Percentiles rank a stretch among this genome's conserved stretches.
These are phyloP conservation scores for Madurella mycetomatis DNA, from an alignment of 2,329 filamentous ascomycete genomes.

Conservation along the genomic window DNA sequence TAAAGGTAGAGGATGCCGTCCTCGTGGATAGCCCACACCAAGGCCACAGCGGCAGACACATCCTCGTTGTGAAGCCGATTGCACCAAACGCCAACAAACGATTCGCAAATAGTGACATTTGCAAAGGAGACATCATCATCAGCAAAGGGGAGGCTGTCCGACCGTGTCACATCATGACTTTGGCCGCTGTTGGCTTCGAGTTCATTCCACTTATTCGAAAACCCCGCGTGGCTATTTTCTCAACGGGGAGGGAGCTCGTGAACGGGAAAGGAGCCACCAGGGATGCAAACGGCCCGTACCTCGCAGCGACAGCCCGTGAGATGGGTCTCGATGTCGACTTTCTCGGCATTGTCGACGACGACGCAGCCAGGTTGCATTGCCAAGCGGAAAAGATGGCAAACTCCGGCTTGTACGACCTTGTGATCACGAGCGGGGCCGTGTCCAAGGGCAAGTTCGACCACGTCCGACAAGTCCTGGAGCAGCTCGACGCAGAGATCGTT, in stretches of 20 bases:
- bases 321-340: neutral
- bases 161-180: conserved; percentile 4
- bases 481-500: conserved; percentile 21
- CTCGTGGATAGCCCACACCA: neutral
- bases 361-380: neutral
- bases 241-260: conserved; percentile 1
- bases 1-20: conserved; percentile 10
- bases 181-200: neutral
- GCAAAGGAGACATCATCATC: neutral
- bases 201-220: neutral
- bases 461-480: conserved; percentile 21
- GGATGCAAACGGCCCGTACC: conserved; percentile 9
- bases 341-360: conserved; percentile 7
- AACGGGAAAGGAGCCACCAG: conserved; percentile 2
- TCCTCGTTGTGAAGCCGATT: conserved; percentile 10
- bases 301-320: neutral
- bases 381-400: neutral
- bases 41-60: neutral
- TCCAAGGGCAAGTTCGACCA: conserved; percentile 29
- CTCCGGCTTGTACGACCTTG: conserved; percentile 21
- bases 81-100: conserved; percentile 1
- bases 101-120: conserved; percentile 8
- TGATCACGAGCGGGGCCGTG: conserved; percentile 30
- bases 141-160: conserved; percentile 1
- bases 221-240: conserved; percentile 1